These are phyloP conservation scores for Oryza rufipogon DNA, from an alignment of 176 grass and related monocot genomes.

Conservation along the genomic window DNA sequence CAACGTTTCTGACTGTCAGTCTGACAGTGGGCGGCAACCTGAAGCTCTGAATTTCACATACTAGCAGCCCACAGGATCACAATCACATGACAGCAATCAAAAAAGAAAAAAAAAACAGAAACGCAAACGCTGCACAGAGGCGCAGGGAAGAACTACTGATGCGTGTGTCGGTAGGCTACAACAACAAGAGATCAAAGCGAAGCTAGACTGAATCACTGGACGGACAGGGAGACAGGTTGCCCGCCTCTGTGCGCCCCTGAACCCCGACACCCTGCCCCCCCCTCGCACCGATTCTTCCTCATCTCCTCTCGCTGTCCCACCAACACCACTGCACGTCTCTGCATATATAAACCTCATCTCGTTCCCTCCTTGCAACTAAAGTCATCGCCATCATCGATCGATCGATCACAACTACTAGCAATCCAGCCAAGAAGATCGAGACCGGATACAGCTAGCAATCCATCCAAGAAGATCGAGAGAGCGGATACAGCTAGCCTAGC, in stretches of 20 bases:
- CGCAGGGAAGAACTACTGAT: not conserved
- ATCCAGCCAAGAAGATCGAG: no score
- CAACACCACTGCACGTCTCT: conserved; percentile 13
- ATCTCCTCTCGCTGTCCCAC: conserved; percentile 26
- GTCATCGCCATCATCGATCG: not conserved
- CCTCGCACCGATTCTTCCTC: conserved; percentile 20
- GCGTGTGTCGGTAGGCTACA: conserved; percentile 56
- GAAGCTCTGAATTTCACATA: not conserved
- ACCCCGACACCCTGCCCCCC: conserved; percentile 64
- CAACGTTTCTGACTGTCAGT: no score
- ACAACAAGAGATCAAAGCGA: not conserved
- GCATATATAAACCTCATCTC: conserved; percentile 32
- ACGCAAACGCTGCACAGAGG: not conserved
- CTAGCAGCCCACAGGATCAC: not conserved
- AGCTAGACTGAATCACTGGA: not conserved
- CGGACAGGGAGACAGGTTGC: conserved; percentile 39
- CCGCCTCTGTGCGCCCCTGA: conserved; percentile 54
- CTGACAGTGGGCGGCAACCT: not conserved
- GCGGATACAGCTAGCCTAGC: not conserved
- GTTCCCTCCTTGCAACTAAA: conserved; percentile 11
- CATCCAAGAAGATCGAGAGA: no score
- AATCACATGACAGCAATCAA: not conserved
- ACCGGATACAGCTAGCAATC: no score
- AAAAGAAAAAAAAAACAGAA: not conserved
- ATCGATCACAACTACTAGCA: no score